phyloP scores from a whole-genome alignment of 2,329 filamentous ascomycete species.

The Hypoxylon sp. region DNA sequence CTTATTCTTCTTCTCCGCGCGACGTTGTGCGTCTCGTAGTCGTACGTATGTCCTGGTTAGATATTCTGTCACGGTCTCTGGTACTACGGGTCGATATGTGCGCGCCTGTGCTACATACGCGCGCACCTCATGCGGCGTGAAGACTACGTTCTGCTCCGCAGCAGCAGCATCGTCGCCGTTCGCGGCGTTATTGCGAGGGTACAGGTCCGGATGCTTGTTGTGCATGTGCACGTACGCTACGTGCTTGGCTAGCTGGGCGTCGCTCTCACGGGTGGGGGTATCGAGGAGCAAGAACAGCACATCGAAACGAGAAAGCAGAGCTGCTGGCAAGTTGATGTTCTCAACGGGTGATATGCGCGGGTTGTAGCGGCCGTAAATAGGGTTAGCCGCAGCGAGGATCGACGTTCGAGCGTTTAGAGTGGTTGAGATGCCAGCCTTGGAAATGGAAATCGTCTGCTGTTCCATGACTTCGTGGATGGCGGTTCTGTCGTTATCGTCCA shows the following conservation, averaged over 20 bases:
- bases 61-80: slow-evolving; percentile 89
- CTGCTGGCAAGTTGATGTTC: slow-evolving; percentile 99
- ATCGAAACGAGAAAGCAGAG: slow-evolving; percentile 95
- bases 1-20: slow-evolving; percentile 89
- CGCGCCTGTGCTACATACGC: slow-evolving; percentile 96
- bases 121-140: slow-evolving; percentile 91
- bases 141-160: slow-evolving; percentile 69
- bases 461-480: slow-evolving; percentile 92
- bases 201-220: slow-evolving; percentile 87
- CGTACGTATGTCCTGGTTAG: slow-evolving; percentile 97
- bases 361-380: slow-evolving; percentile 97
- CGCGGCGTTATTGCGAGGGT: slow-evolving; percentile 58
- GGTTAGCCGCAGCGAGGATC: slow-evolving; percentile 95
- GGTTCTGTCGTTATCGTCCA: slow-evolving; percentile 85
- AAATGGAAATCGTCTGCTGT: slow-evolving; percentile 87
- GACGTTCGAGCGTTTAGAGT: slow-evolving; percentile 96
- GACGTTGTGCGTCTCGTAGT: slow-evolving; percentile 90
- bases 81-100: slow-evolving; percentile 87
- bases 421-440: slow-evolving; percentile 76
- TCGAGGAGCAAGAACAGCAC: slow-evolving; percentile 97
- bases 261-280: slow-evolving; percentile 87
- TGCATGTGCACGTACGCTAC: slow-evolving; percentile 98
- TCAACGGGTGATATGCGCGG: slow-evolving; percentile 96
- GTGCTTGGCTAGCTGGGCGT: slow-evolving; percentile 94
- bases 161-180: slow-evolving; percentile 41